Conservation (phyloP, 257 asterid genomes). For the Fraxinus anomala region DNA sequence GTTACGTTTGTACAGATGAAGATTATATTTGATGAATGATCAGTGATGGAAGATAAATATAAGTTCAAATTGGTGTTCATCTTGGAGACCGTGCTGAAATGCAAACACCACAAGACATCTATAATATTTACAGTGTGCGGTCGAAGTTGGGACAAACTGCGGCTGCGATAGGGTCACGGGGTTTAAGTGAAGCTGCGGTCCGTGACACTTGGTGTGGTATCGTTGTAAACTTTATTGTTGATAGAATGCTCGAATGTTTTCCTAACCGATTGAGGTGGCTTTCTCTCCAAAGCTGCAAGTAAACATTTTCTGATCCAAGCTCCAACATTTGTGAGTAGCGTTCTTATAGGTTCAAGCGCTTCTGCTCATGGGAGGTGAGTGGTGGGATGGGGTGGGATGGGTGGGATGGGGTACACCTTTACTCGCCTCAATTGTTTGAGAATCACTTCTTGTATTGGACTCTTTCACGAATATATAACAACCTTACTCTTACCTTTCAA, state of each 20-base stretch:
- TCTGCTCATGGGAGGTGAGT: slow-evolving; percentile 72
- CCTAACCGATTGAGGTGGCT: slow-evolving; percentile 93
- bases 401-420: slow-evolving; percentile 29
- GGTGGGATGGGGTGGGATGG: too few relatives aligned
- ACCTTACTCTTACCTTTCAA: slow-evolving; percentile 52
- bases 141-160: too few relatives aligned
- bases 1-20: too few relatives aligned
- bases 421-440: slow-evolving; percentile 46
- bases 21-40: too few relatives aligned
- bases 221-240: slow-evolving; percentile 93
- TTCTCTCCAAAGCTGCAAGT: slow-evolving; percentile 68
- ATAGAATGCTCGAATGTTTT: slow-evolving; percentile 75
- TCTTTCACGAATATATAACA: slow-evolving; percentile 46
- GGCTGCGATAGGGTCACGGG: too few relatives aligned
- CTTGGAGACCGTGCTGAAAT: too few relatives aligned
- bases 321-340: slow-evolving; percentile 96
- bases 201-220: slow-evolving; percentile 94
- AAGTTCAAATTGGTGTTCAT: too few relatives aligned
- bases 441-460: slow-evolving; percentile 42
- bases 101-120: too few relatives aligned
- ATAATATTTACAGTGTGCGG: too few relatives aligned
- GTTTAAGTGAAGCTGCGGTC: too few relatives aligned
- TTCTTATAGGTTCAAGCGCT: slow-evolving; percentile 87
- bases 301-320: slow-evolving; percentile 81
- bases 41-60: too few relatives aligned